Percentiles rank a stretch among this genome's conserved stretches.
Conservation (phyloP, 495 filamentous ascomycete genomes). For the Aspergillus wentii region DNA sequence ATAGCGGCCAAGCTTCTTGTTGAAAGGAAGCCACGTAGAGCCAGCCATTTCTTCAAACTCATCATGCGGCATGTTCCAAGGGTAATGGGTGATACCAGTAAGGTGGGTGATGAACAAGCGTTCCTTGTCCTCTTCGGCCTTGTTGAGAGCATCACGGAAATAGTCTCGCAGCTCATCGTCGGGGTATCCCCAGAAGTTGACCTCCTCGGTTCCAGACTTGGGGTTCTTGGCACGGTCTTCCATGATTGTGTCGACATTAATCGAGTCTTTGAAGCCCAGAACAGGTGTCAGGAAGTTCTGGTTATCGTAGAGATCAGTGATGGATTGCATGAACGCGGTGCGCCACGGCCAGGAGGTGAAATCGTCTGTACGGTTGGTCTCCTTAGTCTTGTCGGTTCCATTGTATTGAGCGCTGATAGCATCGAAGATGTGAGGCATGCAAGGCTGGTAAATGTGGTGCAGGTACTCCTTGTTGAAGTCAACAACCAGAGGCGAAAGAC, state of each 20-base stretch:
- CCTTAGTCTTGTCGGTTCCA: no score
- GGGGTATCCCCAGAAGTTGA: constrained; percentile 40
- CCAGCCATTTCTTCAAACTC: constrained; percentile 25
- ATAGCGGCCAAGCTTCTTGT: constrained; percentile 25
- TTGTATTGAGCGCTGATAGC: constrained; percentile 25
- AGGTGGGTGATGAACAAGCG: constrained; percentile 38
- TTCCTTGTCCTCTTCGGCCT: constrained; percentile 28
- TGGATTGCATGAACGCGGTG: constrained; percentile 32
- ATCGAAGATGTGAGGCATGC: constrained; percentile 33
- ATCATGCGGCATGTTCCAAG: constrained; percentile 30
- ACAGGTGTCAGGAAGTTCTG: constrained; percentile 19
- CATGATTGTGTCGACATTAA: constrained; percentile 24
- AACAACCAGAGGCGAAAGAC: constrained; percentile 31
- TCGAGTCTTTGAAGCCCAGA: constrained; percentile 29
- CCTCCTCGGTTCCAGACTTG: constrained; percentile 16
- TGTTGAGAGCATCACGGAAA: constrained; percentile 26
- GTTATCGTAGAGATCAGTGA: constrained; percentile 30
- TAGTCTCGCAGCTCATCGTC: constrained; percentile 33
- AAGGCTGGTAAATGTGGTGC: constrained; percentile 39
- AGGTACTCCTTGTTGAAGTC: constrained; percentile 36
- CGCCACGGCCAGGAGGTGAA: constrained; percentile 29
- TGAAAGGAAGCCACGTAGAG: constrained; percentile 14
- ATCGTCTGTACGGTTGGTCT: constrained; percentile 16
- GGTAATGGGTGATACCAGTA: constrained; percentile 39
- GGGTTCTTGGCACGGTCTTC: constrained; percentile 19